A percentile compares a stretch with the other conserved stretches of the same genome.
Conservation (phyloP, 2,329 filamentous ascomycete genomes). For the Blumeria graminis region DNA sequence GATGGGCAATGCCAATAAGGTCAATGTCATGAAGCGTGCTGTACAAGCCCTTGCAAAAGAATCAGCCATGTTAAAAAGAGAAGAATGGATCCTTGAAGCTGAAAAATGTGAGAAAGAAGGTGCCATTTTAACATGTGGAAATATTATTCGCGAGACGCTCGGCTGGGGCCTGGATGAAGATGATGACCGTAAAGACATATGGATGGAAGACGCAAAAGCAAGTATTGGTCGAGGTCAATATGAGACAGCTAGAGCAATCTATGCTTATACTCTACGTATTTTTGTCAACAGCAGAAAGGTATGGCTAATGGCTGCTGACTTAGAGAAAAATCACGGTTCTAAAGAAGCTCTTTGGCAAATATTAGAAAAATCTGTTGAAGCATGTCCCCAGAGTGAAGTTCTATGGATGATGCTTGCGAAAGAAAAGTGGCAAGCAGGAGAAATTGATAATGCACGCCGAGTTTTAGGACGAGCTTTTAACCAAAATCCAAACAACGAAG, state of each 20-base stretch:
- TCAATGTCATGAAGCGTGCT: slow-evolving; percentile 87
- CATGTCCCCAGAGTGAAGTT: slow-evolving; percentile 73
- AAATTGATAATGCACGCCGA: slow-evolving; percentile 63
- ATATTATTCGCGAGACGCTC: slow-evolving; percentile 78
- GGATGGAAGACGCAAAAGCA: slow-evolving; percentile 76
- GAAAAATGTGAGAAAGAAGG: slow-evolving; percentile 89
- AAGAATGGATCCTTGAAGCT: slow-evolving; percentile 90
- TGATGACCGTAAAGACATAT: slow-evolving; percentile 85
- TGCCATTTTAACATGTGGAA: slow-evolving; percentile 61
- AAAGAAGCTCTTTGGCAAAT: slow-evolving; percentile 65
- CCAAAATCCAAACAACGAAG: slow-evolving; percentile 88
- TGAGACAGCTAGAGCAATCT: slow-evolving; percentile 81
- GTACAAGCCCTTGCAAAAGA: slow-evolving; percentile 73
- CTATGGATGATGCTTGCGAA: slow-evolving; percentile 92
- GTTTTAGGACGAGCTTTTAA: slow-evolving; percentile 81
- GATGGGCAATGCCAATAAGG: slow-evolving; percentile 48
- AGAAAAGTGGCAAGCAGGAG: slow-evolving; percentile 77
- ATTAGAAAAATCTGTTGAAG: slow-evolving; percentile 80
- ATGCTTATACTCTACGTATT: slow-evolving; percentile 68
- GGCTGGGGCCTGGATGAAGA: slow-evolving; percentile 88
- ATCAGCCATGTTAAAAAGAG: slow-evolving; percentile 87
- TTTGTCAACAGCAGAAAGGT: slow-evolving; percentile 73
- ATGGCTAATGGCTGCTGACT: slow-evolving; percentile 74
- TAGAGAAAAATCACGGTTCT: slow-evolving; percentile 73
- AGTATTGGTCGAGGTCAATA: slow-evolving; percentile 64